phyloP scores from a whole-genome alignment of 768 basidiomycete genomes.

The Pleurotus cornucopiae region DNA sequence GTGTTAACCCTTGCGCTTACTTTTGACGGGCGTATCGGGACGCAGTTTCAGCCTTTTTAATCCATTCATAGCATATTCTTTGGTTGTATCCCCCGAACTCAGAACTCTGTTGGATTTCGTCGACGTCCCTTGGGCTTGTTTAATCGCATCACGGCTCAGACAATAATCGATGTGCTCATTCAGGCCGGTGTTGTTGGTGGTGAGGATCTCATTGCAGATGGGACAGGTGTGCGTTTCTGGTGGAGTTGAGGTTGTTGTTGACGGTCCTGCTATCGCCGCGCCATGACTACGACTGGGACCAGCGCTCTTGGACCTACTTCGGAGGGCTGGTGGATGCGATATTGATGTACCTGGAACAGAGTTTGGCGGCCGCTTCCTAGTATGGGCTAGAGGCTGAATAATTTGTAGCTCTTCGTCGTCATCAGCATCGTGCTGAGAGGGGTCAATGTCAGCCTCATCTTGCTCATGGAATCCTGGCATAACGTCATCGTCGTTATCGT shows the following conservation, averaged over 20 bases:
- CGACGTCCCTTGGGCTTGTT: constrained; percentile 56
- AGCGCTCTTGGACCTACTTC: not conserved
- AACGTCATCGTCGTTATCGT: constrained; percentile 22
- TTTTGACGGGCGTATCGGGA: not conserved
- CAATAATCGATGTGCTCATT: constrained; percentile 92
- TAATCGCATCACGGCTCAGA: constrained; percentile 73
- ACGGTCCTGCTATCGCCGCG: not conserved
- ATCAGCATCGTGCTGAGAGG: constrained; percentile 17
- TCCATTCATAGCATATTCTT: constrained; percentile 5
- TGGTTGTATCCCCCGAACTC: not conserved
- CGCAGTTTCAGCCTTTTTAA: constrained; percentile 1
- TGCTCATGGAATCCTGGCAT: constrained; percentile 56
- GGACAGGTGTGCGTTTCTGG: constrained; percentile 57
- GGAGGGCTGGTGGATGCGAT: not conserved
- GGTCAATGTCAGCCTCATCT: constrained; percentile 34
- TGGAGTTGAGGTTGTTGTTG: not conserved
- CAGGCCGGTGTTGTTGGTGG: constrained; percentile 70
- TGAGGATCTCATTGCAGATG: constrained; percentile 58
- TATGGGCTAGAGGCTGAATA: not conserved
- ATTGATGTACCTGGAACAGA: not conserved
- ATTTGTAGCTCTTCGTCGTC: constrained; percentile 18
- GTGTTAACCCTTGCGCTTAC: not conserved
- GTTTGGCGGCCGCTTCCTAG: constrained; percentile 1
- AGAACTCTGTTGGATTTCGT: constrained; percentile 13
- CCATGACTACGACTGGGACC: not conserved